Evolutionary conservation across 2,329 filamentous ascomycete genomes (phyloP).

Genomic region (Epichloe elymi): DNA sequence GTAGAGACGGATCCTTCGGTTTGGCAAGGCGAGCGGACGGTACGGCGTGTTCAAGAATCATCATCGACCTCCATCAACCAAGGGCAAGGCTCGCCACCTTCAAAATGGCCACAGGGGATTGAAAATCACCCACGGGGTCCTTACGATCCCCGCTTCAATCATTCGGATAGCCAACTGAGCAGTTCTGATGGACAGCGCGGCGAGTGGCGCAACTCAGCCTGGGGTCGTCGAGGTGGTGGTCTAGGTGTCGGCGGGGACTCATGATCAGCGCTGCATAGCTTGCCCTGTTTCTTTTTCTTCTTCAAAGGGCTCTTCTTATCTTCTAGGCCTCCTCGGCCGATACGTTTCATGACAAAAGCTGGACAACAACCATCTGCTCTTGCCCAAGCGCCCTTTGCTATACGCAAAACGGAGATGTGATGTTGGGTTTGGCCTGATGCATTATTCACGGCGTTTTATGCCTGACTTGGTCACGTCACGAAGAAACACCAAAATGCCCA

Average conservation of each 20-base stretch:
- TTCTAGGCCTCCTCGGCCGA: background rate
- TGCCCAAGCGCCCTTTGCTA: constrained; percentile 8
- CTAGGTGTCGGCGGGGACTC: constrained; percentile 35
- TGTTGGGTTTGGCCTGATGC: constrained; percentile 22
- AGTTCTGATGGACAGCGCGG: constrained; percentile 30
- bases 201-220: constrained; percentile 46
- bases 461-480: constrained; percentile 8
- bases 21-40: constrained; percentile 73
- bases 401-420: constrained; percentile 13
- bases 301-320: background rate
- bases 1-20: constrained; percentile 82
- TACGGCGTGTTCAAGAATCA: constrained; percentile 62
- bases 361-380: background rate
- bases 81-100: constrained; percentile 34
- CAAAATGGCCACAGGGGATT: constrained; percentile 31
- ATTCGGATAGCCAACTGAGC: constrained; percentile 27
- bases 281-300: background rate
- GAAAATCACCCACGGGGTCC: constrained; percentile 31
- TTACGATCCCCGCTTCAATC: constrained; percentile 31
- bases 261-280: constrained; percentile 12
- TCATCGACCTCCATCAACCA: constrained; percentile 24
- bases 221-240: constrained; percentile 36
- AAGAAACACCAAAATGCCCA: constrained; percentile 9
- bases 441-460: constrained; percentile 25
- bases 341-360: background rate